phyloP scores from a whole-genome alignment of 2,329 filamentous ascomycete species.

The Xenosphaeropsis pyriputrescens region DNA sequence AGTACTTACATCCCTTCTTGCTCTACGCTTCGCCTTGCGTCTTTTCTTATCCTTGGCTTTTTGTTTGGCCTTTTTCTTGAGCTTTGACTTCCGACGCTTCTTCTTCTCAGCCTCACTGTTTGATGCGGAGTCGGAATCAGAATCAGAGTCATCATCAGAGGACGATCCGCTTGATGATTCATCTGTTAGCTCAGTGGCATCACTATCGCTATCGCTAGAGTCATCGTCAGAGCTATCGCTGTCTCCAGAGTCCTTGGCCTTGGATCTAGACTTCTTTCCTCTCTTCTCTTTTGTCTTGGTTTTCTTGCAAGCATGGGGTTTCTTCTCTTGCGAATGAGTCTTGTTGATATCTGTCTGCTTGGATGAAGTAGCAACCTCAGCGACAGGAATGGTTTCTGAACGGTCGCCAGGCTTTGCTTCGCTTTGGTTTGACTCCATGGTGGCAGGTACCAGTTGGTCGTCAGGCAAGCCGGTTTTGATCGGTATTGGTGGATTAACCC shows the following conservation, averaged over 20 bases:
- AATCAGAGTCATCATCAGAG: background rate
- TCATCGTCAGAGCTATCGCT: background rate
- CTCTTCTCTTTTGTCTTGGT: background rate
- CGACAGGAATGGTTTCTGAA: background rate
- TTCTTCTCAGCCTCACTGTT: slow-evolving; percentile 1
- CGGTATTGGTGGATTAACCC: no score
- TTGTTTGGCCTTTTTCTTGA: slow-evolving; percentile 11
- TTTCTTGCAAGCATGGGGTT: background rate
- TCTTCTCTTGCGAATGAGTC: background rate
- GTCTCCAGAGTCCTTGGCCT: background rate
- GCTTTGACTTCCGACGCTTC: background rate
- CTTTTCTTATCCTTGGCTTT: slow-evolving; percentile 19
- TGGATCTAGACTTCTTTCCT: background rate
- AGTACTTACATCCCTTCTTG: slow-evolving; percentile 17
- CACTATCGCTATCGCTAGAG: background rate
- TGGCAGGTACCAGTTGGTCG: background rate
- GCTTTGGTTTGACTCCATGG: slow-evolving; percentile 1
- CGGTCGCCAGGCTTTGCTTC: background rate
- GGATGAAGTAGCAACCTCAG: background rate
- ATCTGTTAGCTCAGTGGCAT: slow-evolving; percentile 1
- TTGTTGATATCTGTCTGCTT: background rate
- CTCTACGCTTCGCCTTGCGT: slow-evolving; percentile 23
- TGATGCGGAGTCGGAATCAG: background rate
- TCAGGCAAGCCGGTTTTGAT: no score
- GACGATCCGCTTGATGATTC: background rate